phyloP scores from a whole-genome alignment of 129 eudicot species.

The Mikania micrantha region DNA sequence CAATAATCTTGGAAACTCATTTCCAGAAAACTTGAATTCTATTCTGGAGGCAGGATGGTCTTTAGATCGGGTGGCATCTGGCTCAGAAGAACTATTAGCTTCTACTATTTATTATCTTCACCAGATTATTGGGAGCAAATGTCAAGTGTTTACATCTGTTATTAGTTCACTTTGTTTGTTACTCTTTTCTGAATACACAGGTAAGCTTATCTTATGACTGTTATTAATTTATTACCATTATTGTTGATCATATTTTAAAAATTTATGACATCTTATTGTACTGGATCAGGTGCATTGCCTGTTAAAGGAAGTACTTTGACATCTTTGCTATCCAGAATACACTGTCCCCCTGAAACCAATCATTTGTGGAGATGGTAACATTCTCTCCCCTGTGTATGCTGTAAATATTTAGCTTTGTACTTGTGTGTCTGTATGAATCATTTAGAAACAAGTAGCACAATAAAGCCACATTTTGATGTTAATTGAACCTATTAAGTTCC shows the following conservation, averaged over 20 bases:
- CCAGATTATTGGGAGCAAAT: slow-evolving; percentile 49
- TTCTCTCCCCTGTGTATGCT: not conserved
- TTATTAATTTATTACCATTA: not conserved
- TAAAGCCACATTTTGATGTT: not conserved
- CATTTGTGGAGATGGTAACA: slow-evolving; percentile 87
- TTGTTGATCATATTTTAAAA: not conserved
- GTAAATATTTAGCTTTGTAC: not conserved
- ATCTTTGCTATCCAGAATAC: slow-evolving; percentile 48
- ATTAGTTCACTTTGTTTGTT: slow-evolving; percentile 73
- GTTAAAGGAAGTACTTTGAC: slow-evolving; percentile 31
- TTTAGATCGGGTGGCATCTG: slow-evolving; percentile 13
- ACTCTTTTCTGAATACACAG: slow-evolving; percentile 36
- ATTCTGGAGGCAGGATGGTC: slow-evolving; percentile 32
- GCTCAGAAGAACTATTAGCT: slow-evolving; percentile 44
- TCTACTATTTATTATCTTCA: slow-evolving; percentile 59
- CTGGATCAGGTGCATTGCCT: slow-evolving; percentile 12
- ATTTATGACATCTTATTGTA: not conserved
- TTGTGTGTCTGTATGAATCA: not conserved
- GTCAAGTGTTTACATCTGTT: slow-evolving; percentile 51
- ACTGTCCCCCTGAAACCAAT: slow-evolving; percentile 61
- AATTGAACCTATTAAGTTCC: not conserved
- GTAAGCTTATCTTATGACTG: slow-evolving; percentile 18
- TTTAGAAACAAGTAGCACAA: too few species aligned
- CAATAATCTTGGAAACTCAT: slow-evolving; percentile 9
- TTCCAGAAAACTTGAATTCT: slow-evolving; percentile 31